Percentiles rank a stretch among this genome's conserved stretches.
Evolutionary conservation across 148 eudicot species (phyloP).

Genomic region (Cornus suecica): DNA sequence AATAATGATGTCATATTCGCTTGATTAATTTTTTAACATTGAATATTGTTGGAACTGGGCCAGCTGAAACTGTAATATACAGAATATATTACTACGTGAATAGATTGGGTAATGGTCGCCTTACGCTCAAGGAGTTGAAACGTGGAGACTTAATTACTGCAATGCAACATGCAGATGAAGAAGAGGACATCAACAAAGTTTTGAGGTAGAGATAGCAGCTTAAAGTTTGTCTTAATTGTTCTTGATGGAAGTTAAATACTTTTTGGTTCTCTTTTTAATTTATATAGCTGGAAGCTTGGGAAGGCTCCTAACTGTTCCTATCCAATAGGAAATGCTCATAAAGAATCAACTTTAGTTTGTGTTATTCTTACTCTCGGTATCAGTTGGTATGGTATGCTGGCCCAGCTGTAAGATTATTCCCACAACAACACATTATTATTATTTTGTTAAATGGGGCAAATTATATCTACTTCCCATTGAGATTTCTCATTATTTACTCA

Average conservation of each 20-base stretch:
- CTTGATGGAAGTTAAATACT: not conserved
- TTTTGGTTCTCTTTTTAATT: not conserved
- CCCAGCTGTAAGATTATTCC: not conserved
- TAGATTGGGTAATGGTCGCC: conserved; percentile 86
- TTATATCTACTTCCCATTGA: too few species aligned
- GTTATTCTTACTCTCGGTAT: not conserved
- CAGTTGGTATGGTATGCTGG: not conserved
- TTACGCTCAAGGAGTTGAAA: conserved; percentile 91
- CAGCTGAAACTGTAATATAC: conserved; percentile 99
- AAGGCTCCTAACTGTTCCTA: not conserved
- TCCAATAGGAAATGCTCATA: not conserved
- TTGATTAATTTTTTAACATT: conserved; percentile 14
- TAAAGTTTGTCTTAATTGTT: not conserved
- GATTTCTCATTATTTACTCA: too few species aligned
- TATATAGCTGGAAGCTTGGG: not conserved
- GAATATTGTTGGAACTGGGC: conserved; percentile 21
- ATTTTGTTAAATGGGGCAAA: too few species aligned
- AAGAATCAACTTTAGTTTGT: not conserved
- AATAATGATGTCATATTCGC: not conserved
- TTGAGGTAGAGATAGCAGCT: conserved; percentile 47
- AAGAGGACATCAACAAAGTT: conserved; percentile 97
- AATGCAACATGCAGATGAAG: conserved; percentile 98
- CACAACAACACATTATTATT: not conserved
- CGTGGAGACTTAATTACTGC: conserved; percentile 86
- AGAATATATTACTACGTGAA: conserved; percentile 94